Conservation (phyloP, 2,329 filamentous ascomycete species). For the Fusarium praegraminearum region DNA sequence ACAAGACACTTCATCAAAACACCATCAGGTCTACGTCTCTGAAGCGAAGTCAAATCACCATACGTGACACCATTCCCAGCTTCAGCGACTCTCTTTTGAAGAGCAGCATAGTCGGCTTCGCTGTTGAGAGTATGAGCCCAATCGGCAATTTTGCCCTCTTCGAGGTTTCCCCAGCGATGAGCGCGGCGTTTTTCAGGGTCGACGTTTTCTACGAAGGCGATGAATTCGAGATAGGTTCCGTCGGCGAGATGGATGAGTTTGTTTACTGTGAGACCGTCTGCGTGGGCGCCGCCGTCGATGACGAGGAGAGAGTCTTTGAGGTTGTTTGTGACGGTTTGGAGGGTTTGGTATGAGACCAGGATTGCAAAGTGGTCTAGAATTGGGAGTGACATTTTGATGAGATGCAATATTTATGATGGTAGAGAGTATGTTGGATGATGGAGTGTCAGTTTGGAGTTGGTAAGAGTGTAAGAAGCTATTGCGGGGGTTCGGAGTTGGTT, state of each 20-base stretch:
- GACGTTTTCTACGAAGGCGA: constrained; percentile 67
- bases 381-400: constrained; percentile 36
- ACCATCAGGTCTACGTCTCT: constrained; percentile 67
- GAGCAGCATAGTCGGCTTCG: constrained; percentile 52
- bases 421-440: background rate
- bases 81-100: constrained; percentile 54
- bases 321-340: constrained; percentile 61
- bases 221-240: constrained; percentile 75
- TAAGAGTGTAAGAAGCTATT: background rate
- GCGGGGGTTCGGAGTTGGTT: constrained; percentile 38
- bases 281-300: constrained; percentile 70
- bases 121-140: constrained; percentile 66
- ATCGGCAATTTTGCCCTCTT: constrained; percentile 66
- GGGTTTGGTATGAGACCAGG: constrained; percentile 65
- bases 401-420: background rate
- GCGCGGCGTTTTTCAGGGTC: constrained; percentile 55
- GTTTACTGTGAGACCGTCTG: constrained; percentile 71
- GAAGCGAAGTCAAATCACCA: constrained; percentile 62
- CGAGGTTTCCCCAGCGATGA: constrained; percentile 70
- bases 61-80: constrained; percentile 58
- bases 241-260: constrained; percentile 72
- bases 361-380: constrained; percentile 74
- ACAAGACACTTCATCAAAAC: constrained; percentile 70
- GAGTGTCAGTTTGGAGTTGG: background rate
- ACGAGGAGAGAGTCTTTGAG: constrained; percentile 68